These are phyloP conservation scores for Dentipellis fragilis DNA, from an alignment of 768 basidiomycete species.

Conservation along the genomic window DNA sequence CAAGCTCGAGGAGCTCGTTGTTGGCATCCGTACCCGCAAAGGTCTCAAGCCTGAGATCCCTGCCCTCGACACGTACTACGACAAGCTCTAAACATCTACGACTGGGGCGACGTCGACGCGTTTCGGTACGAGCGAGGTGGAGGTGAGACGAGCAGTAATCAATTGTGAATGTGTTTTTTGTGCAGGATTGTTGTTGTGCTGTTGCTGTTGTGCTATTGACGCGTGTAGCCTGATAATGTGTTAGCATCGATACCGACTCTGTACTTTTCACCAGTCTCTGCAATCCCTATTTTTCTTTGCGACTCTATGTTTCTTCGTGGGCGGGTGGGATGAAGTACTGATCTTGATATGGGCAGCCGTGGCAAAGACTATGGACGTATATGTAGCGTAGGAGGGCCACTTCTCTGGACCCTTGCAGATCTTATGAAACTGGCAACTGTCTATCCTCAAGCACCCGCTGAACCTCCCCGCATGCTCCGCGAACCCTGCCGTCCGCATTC, in stretches of 20 bases:
- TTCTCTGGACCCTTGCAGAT: too few relatives aligned
- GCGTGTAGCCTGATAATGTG: background rate
- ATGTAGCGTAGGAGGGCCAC: too few relatives aligned
- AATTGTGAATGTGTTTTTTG: background rate
- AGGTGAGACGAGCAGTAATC: background rate
- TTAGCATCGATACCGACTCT: background rate
- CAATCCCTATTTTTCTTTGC: too few relatives aligned
- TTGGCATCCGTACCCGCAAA: constrained; percentile 79
- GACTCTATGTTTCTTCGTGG: too few relatives aligned
- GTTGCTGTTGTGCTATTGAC: background rate
- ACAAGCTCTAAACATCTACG: constrained; percentile 60
- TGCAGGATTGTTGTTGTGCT: background rate
- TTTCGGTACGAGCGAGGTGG: background rate
- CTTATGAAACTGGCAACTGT: too few relatives aligned
- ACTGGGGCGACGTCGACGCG: background rate
- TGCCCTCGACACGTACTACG: constrained; percentile 82
- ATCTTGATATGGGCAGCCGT: too few relatives aligned
- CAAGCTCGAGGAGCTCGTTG: constrained; percentile 83
- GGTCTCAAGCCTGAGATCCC: constrained; percentile 96
- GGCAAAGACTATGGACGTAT: too few relatives aligned
- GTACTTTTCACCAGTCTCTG: background rate
- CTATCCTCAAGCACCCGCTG: too few relatives aligned
- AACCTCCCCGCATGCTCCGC: too few relatives aligned
- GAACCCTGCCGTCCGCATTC: too few relatives aligned
- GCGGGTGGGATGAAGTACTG: too few relatives aligned